Conservation (phyloP, 768 basidiomycete species). For the Sarcodon aspratus region DNA sequence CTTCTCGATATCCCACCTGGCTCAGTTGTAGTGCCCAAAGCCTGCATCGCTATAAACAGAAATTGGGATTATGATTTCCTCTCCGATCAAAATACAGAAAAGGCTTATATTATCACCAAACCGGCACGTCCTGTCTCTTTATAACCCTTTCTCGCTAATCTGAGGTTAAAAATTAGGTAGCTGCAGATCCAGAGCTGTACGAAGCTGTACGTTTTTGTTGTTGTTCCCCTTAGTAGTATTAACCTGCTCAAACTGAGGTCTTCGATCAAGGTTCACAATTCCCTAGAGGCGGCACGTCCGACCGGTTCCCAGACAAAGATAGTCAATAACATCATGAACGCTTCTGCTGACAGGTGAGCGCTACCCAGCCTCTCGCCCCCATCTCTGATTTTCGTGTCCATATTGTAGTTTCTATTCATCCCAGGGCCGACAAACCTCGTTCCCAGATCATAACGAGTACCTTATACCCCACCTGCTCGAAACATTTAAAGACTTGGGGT, state of each 20-base stretch:
- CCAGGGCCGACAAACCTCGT: constrained; percentile 74
- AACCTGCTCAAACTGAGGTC: constrained; percentile 5
- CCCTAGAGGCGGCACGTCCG: constrained; percentile 35
- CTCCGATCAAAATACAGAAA: constrained; percentile 28
- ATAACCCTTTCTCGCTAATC: constrained; percentile 4
- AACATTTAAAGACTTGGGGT: constrained; percentile 41
- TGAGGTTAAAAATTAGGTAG: too few relatives aligned
- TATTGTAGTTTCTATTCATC: constrained; percentile 69
- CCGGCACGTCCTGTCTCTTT: constrained; percentile 30
- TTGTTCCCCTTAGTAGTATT: constrained; percentile 3
- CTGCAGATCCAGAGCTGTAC: constrained; percentile 46
- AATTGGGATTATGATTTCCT: constrained; percentile 73
- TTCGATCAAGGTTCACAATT: constrained; percentile 30
- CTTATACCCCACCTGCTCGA: constrained; percentile 46
- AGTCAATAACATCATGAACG: constrained; percentile 41
- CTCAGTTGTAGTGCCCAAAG: constrained; percentile 59
- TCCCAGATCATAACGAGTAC: constrained; percentile 59
- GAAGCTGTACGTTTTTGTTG: constrained; percentile 29
- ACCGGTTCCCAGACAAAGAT: constrained; percentile 22
- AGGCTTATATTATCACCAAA: constrained; percentile 59
- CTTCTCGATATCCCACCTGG: constrained; percentile 63
- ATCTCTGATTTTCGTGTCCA: too few relatives aligned
- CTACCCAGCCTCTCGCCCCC: too few relatives aligned
- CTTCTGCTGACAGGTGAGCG: constrained; percentile 72
- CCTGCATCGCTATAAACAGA: constrained; percentile 55